Conservation (phyloP, 1,284 basidiomycete genomes). For the Cutaneotrichosporon sp. region DNA sequence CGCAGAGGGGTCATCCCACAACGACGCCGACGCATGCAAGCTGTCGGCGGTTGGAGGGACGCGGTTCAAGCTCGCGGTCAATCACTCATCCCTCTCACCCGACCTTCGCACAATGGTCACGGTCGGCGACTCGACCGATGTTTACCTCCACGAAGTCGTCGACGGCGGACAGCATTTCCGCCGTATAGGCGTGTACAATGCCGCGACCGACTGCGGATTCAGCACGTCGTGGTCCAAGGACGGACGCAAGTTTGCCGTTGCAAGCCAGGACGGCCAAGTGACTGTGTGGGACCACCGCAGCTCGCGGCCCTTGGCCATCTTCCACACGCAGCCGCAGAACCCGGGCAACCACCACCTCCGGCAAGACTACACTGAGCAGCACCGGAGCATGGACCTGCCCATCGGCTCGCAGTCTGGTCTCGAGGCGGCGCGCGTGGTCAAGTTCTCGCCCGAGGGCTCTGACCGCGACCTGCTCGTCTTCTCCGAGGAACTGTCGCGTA, state of each 20-base stretch:
- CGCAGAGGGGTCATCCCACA: neutral
- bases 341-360: conserved; percentile 2
- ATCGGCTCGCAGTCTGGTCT: conserved; percentile 32
- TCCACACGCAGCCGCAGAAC: conserved; percentile 29
- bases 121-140: conserved; percentile 47
- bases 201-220: conserved; percentile 45
- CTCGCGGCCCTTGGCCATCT: conserved; percentile 42
- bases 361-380: conserved; percentile 18
- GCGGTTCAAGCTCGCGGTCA: conserved; percentile 41
- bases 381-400: conserved; percentile 10
- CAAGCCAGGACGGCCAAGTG: conserved; percentile 47
- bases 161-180: conserved; percentile 43
- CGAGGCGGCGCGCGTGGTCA: conserved; percentile 47
- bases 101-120: conserved; percentile 46
- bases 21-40: conserved; percentile 17
- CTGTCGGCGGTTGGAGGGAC: conserved; percentile 37
- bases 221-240: conserved; percentile 47
- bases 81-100: conserved; percentile 47
- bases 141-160: conserved; percentile 43
- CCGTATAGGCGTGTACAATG: conserved; percentile 40
- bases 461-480: conserved; percentile 46
- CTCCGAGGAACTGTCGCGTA: conserved; percentile 39
- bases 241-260: conserved; percentile 47
- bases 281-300: conserved; percentile 49
- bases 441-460: conserved; percentile 46